Evolutionary conservation across 768 basidiomycete species (phyloP).

Genomic region (Serendipita sp.): DNA sequence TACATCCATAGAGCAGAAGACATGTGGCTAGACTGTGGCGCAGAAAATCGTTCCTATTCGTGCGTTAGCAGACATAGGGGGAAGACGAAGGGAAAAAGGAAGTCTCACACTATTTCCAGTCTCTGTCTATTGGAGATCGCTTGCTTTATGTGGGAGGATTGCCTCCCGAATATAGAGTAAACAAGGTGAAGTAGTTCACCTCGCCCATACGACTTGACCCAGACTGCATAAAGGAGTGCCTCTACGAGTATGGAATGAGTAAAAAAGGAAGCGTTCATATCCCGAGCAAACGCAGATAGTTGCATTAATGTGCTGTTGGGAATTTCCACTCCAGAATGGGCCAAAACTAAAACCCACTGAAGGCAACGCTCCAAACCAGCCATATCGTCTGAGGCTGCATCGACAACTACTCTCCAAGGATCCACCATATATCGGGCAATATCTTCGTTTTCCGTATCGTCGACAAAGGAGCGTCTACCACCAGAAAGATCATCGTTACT

Average conservation of each 20-base stretch:
- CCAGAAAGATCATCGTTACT: slow-evolving; percentile 33
- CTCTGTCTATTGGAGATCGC: slow-evolving; percentile 20
- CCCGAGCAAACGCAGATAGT: slow-evolving; percentile 26
- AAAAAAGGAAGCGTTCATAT: slow-evolving; percentile 25
- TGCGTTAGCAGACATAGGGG: not conserved
- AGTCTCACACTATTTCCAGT: slow-evolving; percentile 24
- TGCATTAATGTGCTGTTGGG: slow-evolving; percentile 34
- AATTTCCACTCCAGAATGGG: slow-evolving; percentile 49
- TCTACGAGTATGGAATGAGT: slow-evolving; percentile 37
- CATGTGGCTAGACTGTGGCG: slow-evolving; percentile 44
- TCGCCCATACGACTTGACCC: slow-evolving; percentile 42
- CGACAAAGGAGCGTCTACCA: slow-evolving; percentile 24
- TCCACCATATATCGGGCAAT: slow-evolving; percentile 25
- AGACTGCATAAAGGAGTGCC: slow-evolving; percentile 38
- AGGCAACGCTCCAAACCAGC: slow-evolving; percentile 33
- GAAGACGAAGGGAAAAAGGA: not conserved
- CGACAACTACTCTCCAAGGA: slow-evolving; percentile 38
- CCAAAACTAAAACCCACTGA: slow-evolving; percentile 43
- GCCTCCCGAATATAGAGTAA: slow-evolving; percentile 30
- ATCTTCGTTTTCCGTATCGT: slow-evolving; percentile 18
- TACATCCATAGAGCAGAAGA: slow-evolving; percentile 51
- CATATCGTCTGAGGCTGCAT: slow-evolving; percentile 25
- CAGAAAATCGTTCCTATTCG: slow-evolving; percentile 27
- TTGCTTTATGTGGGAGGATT: slow-evolving; percentile 26
- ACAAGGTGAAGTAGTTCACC: slow-evolving; percentile 40